Percentiles rank a stretch among this genome's conserved stretches.
phyloP scores from a whole-genome alignment of 805 yeast species.

The Lipomyces starkeyi region DNA sequence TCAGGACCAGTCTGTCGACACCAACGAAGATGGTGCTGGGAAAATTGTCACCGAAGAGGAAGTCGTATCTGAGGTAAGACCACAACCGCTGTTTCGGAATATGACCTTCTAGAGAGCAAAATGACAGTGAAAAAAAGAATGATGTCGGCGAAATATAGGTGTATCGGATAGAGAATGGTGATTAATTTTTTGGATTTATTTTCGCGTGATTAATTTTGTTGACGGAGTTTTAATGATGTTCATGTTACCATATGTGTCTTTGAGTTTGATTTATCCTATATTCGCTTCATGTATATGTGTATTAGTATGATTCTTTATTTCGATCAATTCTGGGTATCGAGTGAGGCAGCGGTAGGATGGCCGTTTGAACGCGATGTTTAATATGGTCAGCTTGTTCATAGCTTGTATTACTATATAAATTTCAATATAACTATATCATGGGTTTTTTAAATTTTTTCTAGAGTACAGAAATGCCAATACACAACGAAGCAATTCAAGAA shows the following conservation, averaged over 20 bases:
- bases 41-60: neutral
- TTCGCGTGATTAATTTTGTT: constrained; percentile 12
- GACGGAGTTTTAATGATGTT: neutral
- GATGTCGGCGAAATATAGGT: constrained; percentile 4
- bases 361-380: neutral
- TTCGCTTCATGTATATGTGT: constrained; percentile 1
- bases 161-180: constrained; percentile 2
- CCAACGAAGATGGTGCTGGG: constrained; percentile 12
- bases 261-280: neutral
- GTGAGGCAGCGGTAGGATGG: neutral
- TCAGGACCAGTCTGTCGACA: neutral
- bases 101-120: constrained; percentile 22
- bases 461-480: neutral
- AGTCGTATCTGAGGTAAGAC: constrained; percentile 6
- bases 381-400: constrained; percentile 5
- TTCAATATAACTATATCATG: neutral
- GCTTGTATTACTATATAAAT: neutral
- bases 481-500: too few species aligned
- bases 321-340: too few species aligned
- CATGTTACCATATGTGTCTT: neutral
- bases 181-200: constrained; percentile 4
- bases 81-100: constrained; percentile 25
- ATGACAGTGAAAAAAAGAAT: neutral
- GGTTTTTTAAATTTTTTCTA: neutral
- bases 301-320: constrained; percentile 1